A percentile compares a stretch with the other conserved stretches of the same genome.
phyloP scores from a whole-genome alignment of 257 asterid species.

The Forsythia viridissima region DNA sequence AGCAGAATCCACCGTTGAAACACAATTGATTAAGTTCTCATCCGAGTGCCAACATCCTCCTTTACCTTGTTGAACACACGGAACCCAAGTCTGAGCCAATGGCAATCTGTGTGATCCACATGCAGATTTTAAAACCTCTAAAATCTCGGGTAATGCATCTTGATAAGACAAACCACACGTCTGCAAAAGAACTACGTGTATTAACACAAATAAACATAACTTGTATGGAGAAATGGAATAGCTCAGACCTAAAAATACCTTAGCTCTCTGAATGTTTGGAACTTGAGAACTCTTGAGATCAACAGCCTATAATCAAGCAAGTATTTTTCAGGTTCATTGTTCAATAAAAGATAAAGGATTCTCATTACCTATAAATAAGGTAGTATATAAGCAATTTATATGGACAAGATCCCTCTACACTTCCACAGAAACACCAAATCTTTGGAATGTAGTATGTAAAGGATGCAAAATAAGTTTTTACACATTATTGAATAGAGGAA shows the following conservation, averaged over 20 bases:
- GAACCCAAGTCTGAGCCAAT: conserved; percentile 88
- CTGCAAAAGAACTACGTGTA: conserved; percentile 41
- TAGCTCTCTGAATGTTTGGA: conserved; percentile 33
- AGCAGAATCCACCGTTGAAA: conserved; percentile 78
- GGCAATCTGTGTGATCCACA: conserved; percentile 69
- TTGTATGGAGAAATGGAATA: conserved; percentile 10
- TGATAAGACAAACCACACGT: conserved; percentile 60
- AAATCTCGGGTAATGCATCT: conserved; percentile 74
- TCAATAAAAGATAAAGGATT: neutral
- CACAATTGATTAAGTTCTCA: conserved; percentile 59
- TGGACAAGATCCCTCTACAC: neutral
- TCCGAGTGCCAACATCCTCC: conserved; percentile 73
- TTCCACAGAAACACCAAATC: neutral
- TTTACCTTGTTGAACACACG: conserved; percentile 70
- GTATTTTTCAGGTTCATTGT: conserved; percentile 7
- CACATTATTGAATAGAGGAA: neutral
- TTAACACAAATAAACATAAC: conserved; percentile 16
- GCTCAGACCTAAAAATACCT: conserved; percentile 42
- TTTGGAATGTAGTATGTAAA: neutral
- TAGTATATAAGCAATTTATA: neutral
- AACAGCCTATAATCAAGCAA: conserved; percentile 67
- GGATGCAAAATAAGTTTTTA: neutral
- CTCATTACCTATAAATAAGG: neutral
- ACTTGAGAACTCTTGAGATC: conserved; percentile 61
- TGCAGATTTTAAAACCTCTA: conserved; percentile 59